Base-by-base conservation (phyloP, 495 filamentous ascomycete species). In the Daldinia childiae region DNA sequence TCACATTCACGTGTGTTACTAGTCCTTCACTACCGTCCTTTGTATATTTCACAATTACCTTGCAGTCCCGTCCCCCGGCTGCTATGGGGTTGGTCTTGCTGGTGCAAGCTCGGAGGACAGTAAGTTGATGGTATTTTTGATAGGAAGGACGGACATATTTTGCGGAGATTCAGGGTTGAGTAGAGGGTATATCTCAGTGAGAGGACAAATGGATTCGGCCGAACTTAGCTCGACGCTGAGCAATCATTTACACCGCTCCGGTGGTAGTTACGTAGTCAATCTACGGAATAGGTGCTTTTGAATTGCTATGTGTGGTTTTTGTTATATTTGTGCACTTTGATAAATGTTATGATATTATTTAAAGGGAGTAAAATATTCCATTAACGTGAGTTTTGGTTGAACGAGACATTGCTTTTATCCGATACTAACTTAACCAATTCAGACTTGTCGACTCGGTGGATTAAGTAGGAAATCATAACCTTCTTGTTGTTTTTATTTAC, bases 1-100 rank as follows among this genome's bases (percentile, higher is more conserved):
- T 71, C 56, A 43, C 30, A 29, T 21, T 57, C 57, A 58, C 54
- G 43, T 74, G 74, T 76, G 69, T 71, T 72, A 72, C 63, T 66
- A 64, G 59, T 14, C 24, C 68, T 65, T 68, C 62, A 60, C 55
- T 30, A 27, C 71, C 65, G 57, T 71, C 62, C 54, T 58, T 32
- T 78, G 74, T 76, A 76, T 62, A 78, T 76, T 72, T 76, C 56
- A 69, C 17, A 45, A 60, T 50, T 58, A 58, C 76, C 64, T 66
- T 55, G 68, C 68, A 71, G 71, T 41, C 71, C 64, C 76, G 76
- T 45, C 74, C 71, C 66, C 76, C 68, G 76, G 48, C 58, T 75
- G 76, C 58, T 54, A 63, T 54, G 52, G 64, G 36, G 38, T 66
- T 62, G 54, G 48, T 64, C 61, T 64, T 60, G 64, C 52, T 36